Percentiles rank a stretch among this genome's conserved stretches.
These are phyloP conservation scores for Corymbia maculata DNA, from an alignment of 345 rosid genomes.

Conservation along the genomic window DNA sequence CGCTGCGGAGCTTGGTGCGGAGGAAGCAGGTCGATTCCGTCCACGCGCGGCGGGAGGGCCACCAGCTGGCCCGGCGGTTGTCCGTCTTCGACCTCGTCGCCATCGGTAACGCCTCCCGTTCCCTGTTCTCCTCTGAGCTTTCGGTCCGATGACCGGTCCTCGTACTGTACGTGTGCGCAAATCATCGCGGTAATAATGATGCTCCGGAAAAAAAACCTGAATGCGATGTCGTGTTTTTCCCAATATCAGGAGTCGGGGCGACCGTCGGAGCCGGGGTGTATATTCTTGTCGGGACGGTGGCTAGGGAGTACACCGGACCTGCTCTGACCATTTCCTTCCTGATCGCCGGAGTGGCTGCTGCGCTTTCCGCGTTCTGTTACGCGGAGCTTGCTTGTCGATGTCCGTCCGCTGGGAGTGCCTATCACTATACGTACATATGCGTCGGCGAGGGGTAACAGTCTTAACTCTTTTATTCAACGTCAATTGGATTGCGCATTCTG, in stretches of 20 bases:
- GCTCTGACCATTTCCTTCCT: slow-evolving; percentile 85
- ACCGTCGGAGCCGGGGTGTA: slow-evolving; percentile 99
- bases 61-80: slow-evolving; percentile 56
- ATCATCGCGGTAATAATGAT: background rate
- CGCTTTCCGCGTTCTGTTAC: slow-evolving; percentile 91
- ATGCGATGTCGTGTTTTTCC: background rate
- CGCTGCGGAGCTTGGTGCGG: slow-evolving; percentile 41
- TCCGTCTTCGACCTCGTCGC: slow-evolving; percentile 59
- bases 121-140: background rate
- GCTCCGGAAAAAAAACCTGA: too few relatives aligned
- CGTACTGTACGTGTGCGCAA: background rate
- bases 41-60: slow-evolving; percentile 12
- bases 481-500: background rate
- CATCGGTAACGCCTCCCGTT: slow-evolving; percentile 36
- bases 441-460: slow-evolving; percentile 79
- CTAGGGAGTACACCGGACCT: slow-evolving; percentile 96
- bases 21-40: slow-evolving; percentile 76
- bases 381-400: slow-evolving; percentile 94
- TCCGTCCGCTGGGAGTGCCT: slow-evolving; percentile 99
- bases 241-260: slow-evolving; percentile 70
- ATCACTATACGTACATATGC: slow-evolving; percentile 90
- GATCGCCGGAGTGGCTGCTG: slow-evolving; percentile 89
- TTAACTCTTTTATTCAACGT: background rate
- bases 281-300: slow-evolving; percentile 92
- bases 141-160: background rate